A percentile compares a stretch with the other conserved stretches of the same genome.
Evolutionary conservation across 257 asterid species (phyloP).

Genomic region (Apocynum venetum): DNA sequence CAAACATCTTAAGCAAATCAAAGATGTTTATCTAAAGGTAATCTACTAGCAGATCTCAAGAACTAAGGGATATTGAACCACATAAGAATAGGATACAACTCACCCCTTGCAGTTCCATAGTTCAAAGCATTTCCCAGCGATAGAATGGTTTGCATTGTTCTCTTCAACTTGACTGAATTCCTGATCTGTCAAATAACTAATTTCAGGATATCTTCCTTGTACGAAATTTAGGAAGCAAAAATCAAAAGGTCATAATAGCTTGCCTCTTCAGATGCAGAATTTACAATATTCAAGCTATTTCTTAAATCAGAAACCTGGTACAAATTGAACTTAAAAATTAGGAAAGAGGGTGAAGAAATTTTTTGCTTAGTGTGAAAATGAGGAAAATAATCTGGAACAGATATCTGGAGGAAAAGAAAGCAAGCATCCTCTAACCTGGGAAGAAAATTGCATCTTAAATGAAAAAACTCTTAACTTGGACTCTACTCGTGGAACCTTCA

Average conservation of each 20-base stretch:
- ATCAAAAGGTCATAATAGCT: slow-evolving; percentile 23
- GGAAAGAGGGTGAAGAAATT: background rate
- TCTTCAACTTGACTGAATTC: slow-evolving; percentile 68
- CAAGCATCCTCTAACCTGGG: slow-evolving; percentile 49
- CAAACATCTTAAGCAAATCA: background rate
- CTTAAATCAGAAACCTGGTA: slow-evolving; percentile 61
- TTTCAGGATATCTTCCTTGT: slow-evolving; percentile 17
- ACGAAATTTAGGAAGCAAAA: slow-evolving; percentile 6
- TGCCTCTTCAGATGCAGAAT: slow-evolving; percentile 76
- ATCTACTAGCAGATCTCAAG: background rate
- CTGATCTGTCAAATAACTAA: slow-evolving; percentile 55
- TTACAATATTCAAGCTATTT: slow-evolving; percentile 48
- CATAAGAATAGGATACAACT: slow-evolving; percentile 10
- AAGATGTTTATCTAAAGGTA: background rate
- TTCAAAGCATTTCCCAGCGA: slow-evolving; percentile 84
- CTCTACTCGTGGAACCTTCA: slow-evolving; percentile 80
- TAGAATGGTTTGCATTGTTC: slow-evolving; percentile 79
- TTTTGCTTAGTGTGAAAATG: background rate
- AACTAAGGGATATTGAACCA: slow-evolving; percentile 3
- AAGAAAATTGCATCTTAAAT: slow-evolving; percentile 56
- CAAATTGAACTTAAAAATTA: background rate
- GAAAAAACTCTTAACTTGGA: slow-evolving; percentile 72
- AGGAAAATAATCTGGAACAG: background rate
- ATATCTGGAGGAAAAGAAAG: background rate
- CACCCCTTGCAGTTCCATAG: slow-evolving; percentile 92